Base-by-base conservation (phyloP, 306 rosid genomes). In the Malus sylvestris region DNA sequence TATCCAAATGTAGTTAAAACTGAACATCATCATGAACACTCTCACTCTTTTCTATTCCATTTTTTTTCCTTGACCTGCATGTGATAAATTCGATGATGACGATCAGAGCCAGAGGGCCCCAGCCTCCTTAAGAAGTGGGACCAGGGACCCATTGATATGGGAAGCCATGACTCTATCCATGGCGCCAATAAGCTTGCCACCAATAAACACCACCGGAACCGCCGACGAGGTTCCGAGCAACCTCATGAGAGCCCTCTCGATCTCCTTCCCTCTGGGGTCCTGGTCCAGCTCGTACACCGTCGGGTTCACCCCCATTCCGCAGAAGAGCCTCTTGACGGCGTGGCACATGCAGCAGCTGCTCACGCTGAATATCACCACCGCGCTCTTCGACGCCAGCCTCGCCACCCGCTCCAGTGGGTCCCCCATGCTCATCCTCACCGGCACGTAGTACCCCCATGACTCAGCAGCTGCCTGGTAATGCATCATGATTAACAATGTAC, bases 301-400 rank as follows among this genome's bases (percentile, higher is more conserved):
- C 1, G 97, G 94, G 38, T 87, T 93, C 57, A 91, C 98, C 0
- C 98, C 98, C 98, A 94, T 94, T 18, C 98, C 97, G 11, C 98
- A 86, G 55, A 94, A 89, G 8, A 94, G 70, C 85, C 97, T 83
- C 88, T 94, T 92, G 51, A 92, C 86, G 3, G 98, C 98, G 51
- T 94, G 98, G 76, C 98, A 94, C 98, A 94, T 94, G 76, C 98
- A 94, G 72, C 98, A 94, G 49, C 93, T 89, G 75, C 98, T 92
- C 52, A 90, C 19, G 78, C 98, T 92, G 87, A 94, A 94, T 76
- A 94, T 87, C 62, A 92, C 98, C 83, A 94, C 98, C 11, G 98
- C 98, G 20, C 82, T 91, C 86, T 92, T 97, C 2, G 96, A 81
- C 3, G 96, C 98, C 80, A 94, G 73, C 81, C 93, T 76, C 70